Evolutionary conservation across 768 basidiomycete species (phyloP), one percentile per base, ranked within the genome.

Genomic region (Phaffia australis): DNA sequence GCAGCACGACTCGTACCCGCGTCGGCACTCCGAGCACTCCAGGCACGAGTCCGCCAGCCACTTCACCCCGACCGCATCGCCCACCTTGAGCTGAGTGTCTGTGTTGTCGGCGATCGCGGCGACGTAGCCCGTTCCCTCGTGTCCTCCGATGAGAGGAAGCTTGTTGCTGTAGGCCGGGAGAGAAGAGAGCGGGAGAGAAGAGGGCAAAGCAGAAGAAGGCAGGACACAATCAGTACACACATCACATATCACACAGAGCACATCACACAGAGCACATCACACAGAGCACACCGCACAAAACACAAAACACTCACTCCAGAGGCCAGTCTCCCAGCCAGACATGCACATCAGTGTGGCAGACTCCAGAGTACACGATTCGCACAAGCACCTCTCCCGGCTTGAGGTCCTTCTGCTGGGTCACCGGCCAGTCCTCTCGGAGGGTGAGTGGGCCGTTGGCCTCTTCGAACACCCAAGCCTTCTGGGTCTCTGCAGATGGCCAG

Each of bases 271-370:
- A n/a, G n/a, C n/a, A n/a, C n/a, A n/a, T n/a, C n/a, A n/a, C n/a
- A n/a, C n/a, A n/a, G n/a, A n/a, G n/a, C n/a, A n/a, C n/a, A n/a
- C n/a, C n/a, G n/a, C n/a, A n/a, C n/a, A n/a, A n/a, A n/a, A n/a
- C n/a, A 42, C 6, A 42, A 11, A 42, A 11, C 35, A 79, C 81
- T 42, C 83, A 79, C 21, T 80, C 75, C 14, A 87, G 65, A 0
- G 90, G 90, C 91, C 91, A 92, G 73, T 92, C 90, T 54, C 82
- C 83, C 48, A 81, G 76, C 48, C 82, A 82, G 32, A 85, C 85
- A 71, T 90, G 89, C 18, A 88, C 27, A 30, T 49, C 46, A 25
- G 87, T 87, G 73, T 89, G 88, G 77, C 89, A 90, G n/a, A 89
- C 87, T 64, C 88, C 88, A 7, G 86, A 84, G 77, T 83, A 85